Conservation (phyloP, 257 asterid species). For the Scutellaria minor region DNA sequence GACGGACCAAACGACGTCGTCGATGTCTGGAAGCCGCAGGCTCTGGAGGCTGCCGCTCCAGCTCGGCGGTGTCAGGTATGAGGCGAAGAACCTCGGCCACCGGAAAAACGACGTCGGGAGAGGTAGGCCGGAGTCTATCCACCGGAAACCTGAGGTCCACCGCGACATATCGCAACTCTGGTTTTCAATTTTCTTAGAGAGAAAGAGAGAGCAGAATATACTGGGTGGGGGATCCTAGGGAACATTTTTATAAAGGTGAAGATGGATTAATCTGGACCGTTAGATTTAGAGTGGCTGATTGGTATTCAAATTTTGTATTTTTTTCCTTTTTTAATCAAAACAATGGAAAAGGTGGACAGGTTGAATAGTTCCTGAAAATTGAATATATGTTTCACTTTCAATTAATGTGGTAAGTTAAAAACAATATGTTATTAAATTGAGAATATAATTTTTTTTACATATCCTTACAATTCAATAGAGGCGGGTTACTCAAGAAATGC, state of each 20-base stretch:
- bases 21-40: conserved; percentile 48
- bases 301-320: background rate
- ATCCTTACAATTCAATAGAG: no score
- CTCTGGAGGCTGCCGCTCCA: conserved; percentile 30
- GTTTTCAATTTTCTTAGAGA: background rate
- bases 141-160: conserved; percentile 37
- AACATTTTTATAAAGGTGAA: background rate
- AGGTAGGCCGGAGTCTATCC: conserved; percentile 32
- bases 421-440: no score
- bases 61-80: conserved; percentile 42
- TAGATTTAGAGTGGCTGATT: background rate
- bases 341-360: background rate
- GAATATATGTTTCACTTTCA: no score
- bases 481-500: no score
- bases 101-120: conserved; percentile 48
- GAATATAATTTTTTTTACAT: no score
- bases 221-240: background rate
- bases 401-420: no score
- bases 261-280: conserved; percentile 27
- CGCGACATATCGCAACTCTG: conserved; percentile 18
- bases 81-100: conserved; percentile 49
- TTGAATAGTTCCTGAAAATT: no score
- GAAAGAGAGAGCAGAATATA: background rate
- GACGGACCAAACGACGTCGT: conserved; percentile 55
- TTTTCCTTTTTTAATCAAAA: background rate